phyloP scores from a whole-genome alignment of 1,284 basidiomycete genomes.

The Athelia psychrophila region DNA sequence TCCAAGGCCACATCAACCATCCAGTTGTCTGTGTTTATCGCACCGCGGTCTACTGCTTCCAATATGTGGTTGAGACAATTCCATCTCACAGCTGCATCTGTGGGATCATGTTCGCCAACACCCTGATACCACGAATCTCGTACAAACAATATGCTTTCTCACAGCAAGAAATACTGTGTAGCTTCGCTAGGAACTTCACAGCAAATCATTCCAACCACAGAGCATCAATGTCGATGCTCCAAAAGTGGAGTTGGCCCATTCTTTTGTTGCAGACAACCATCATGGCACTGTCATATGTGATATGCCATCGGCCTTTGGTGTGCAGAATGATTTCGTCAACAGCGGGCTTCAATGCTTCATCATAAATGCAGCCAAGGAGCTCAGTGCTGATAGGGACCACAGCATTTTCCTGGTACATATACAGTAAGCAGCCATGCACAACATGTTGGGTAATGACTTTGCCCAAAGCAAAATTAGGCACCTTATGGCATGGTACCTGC shows the following conservation, averaged over 20 bases:
- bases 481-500: neutral
- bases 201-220: neutral
- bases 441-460: neutral
- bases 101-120: neutral
- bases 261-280: neutral
- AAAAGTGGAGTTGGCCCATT: neutral
- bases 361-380: neutral
- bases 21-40: neutral
- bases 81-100: neutral
- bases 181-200: neutral
- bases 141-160: neutral
- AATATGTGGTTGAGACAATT: neutral
- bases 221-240: neutral
- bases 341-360: neutral
- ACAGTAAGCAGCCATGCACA: neutral
- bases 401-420: neutral
- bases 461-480: neutral
- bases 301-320: neutral
- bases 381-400: neutral
- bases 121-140: neutral
- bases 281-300: neutral
- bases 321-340: neutral
- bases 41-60: neutral
- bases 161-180: neutral
- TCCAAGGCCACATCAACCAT: neutral